Evolutionary conservation across 768 basidiomycete species (phyloP), one percentile per base, ranked within the genome.

Genomic region (Russula compacta): DNA sequence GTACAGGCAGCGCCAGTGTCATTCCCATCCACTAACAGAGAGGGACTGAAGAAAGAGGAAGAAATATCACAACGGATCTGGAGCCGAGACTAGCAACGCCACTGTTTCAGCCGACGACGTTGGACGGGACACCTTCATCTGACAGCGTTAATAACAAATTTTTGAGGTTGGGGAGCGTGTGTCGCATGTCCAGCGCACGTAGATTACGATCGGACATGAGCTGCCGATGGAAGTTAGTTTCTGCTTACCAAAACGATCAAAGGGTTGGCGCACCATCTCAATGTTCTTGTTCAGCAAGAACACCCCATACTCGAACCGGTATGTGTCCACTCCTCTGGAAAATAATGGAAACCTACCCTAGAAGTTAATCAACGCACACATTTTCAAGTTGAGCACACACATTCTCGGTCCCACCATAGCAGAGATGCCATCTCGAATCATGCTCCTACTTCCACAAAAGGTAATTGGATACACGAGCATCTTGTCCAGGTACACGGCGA

Each of bases 251-350:
- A 53, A 53, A 4, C 46, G 29, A 14, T 46, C 33, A 33, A 53
- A 54, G 21, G 61, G 11, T 53, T 33, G 44, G 65, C 80, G 63
- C 65, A 95, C 94, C 82, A 94, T 79, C 75, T 99, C 95, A 66
- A 99, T 94, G 73, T 99, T 81, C 73, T 98, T 99, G 76, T 99
- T 99, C 36, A 98, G 78, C 44, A 99, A 74, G 72, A 94, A 98
- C 4, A 98, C 95, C 4, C 86, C 97, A 75, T 98, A 99, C 72
- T 98, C 95, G 69, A 95, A 99, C 29, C 97, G 81, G 74, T 98
- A 98, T 46, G 87, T 89, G 71, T 98, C 97, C 60, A 98, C 95
- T 5, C 95, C 94, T 74, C 83, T 90, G 1, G 91, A 86, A 72
- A 92, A 99, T 35, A 99, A 75, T 17, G 97, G 97, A 72, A 98